phyloP scores from a whole-genome alignment of 768 basidiomycete species.

The Dioszegia hungarica region DNA sequence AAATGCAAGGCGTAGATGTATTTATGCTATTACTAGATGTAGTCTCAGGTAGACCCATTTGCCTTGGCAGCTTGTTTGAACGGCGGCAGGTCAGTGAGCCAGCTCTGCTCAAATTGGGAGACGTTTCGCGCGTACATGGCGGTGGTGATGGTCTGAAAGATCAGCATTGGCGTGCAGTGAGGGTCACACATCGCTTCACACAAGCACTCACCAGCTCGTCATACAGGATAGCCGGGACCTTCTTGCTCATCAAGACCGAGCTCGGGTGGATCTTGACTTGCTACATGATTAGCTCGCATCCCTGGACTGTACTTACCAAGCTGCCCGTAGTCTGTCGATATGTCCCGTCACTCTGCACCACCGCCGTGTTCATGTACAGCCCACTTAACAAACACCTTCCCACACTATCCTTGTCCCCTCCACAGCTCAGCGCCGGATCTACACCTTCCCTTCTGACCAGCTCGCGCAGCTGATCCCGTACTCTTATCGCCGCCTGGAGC shows the following conservation, averaged over 20 bases:
- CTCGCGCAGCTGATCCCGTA: conserved; percentile 69
- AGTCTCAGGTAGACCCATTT: not conserved
- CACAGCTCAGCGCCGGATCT: conserved; percentile 59
- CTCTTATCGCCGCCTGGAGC: conserved; percentile 69
- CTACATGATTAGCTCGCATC: not conserved
- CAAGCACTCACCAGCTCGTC: conserved; percentile 73
- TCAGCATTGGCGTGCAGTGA: not conserved
- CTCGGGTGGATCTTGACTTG: conserved; percentile 84
- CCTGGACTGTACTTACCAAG: conserved; percentile 39
- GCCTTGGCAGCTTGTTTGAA: conserved; percentile 22
- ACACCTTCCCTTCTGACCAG: conserved; percentile 60
- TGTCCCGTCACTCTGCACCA: conserved; percentile 75
- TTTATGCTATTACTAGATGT: not conserved
- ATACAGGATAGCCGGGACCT: conserved; percentile 80
- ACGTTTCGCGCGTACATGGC: conserved; percentile 87
- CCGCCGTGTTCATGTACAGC: conserved; percentile 73
- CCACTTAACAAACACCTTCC: conserved; percentile 70
- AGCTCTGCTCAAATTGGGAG: conserved; percentile 67
- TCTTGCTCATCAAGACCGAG: conserved; percentile 73
- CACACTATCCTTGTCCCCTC: conserved; percentile 65
- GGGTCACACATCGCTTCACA: no score
- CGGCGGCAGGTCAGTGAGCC: conserved; percentile 44
- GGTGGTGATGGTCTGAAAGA: conserved; percentile 54
- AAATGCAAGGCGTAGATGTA: not conserved
- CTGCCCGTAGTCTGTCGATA: conserved; percentile 63